Base-by-base conservation (phyloP, 257 asterid genomes). In the Fraxinus pennsylvanica region DNA sequence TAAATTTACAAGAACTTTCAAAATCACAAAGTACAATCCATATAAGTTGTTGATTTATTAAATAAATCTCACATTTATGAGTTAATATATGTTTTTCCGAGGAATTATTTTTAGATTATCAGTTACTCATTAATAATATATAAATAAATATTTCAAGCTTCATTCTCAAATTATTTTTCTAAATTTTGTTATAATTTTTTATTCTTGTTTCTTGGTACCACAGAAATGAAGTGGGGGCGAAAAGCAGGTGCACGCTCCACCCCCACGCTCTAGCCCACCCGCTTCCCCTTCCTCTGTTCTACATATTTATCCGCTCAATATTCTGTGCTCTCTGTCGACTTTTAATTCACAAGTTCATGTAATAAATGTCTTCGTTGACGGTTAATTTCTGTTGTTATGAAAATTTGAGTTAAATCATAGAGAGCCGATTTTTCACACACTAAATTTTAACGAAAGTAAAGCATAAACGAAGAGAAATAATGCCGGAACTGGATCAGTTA, bases 401-500 rank as follows among this genome's bases (percentile, higher is more conserved):
- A 61, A 9, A 22, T 21, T 61, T 61, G 6, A 8, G 13, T 61
- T 61, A 10, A 61, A 7, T 61, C 33, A 61, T 9, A 15, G 14
- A 21, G 32, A 21, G 68, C 32, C 68, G 33, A 19, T 43, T 39
- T 73, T 17, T 45, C 43, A 50, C 17, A 50, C 45, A 47, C 27
- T 27, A 30, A n/a, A 27, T 29, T 45, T n/a, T 39, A 38, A 39
- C 9, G 0, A 2, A 38, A 50, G 61, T 72, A 43, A 22, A 72
- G 32, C 19, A 72, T 6, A 17, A 15, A 72, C 5, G 6, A 27
- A 8, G 17, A 27, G 5, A 29, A 38, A 79, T 47, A 73, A 92
- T 92, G 97, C 69, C 93, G 68, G 91, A 87, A 30, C 85, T 77
- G 81, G 90, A 82, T 80, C 88, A 81, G 85, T 29, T 83, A 29